These are phyloP conservation scores for Primulina huaijiensis DNA, from an alignment of 257 asterid genomes.

Conservation along the genomic window DNA sequence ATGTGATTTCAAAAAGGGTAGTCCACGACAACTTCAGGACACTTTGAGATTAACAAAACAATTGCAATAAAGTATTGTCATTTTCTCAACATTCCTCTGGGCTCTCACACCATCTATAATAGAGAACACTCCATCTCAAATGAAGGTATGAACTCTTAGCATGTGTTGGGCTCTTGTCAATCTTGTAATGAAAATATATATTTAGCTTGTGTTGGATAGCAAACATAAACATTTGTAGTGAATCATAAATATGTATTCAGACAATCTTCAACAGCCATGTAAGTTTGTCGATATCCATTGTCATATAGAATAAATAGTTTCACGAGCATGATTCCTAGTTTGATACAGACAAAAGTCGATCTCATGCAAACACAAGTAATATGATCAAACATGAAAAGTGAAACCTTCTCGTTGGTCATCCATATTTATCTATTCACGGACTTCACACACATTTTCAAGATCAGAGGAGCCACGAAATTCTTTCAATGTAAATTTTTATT, in stretches of 20 bases:
- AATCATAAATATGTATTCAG: slow-evolving; percentile 1
- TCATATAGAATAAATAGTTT: background rate
- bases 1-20: no score
- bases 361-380: background rate
- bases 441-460: background rate
- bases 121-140: slow-evolving; percentile 4
- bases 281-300: background rate
- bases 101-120: slow-evolving; percentile 5
- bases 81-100: slow-evolving; percentile 1
- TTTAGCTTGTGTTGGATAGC: background rate
- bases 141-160: background rate
- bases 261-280: background rate
- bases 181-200: background rate
- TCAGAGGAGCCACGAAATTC: background rate
- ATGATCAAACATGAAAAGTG: slow-evolving; percentile 3
- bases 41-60: slow-evolving; percentile 5
- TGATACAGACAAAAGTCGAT: background rate
- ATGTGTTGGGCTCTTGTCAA: slow-evolving; percentile 4
- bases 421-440: background rate
- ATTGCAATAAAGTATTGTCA: slow-evolving; percentile 7
- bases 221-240: background rate
- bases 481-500: background rate
- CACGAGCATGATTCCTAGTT: background rate
- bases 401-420: background rate
- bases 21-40: no score